These are phyloP conservation scores for Aspergillus sojae DNA, from an alignment of 2,329 filamentous ascomycete genomes.

Conservation along the genomic window DNA sequence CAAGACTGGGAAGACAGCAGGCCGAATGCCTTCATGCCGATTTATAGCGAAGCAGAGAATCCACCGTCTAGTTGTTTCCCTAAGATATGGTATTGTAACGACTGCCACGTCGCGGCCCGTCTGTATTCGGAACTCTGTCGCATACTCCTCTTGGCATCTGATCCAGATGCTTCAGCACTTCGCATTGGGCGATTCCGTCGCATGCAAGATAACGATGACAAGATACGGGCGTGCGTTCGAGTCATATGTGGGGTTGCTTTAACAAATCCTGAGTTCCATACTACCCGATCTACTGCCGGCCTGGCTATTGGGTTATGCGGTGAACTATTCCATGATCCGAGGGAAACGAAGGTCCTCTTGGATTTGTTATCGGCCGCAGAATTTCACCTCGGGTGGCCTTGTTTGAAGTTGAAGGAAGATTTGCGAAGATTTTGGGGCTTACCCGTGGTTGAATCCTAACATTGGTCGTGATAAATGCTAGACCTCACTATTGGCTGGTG, in stretches of 20 bases:
- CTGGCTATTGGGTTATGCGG: conserved; percentile 7
- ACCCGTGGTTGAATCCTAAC: not conserved
- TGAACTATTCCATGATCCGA: conserved; percentile 6
- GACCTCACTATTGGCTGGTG: not conserved
- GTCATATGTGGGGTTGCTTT: conserved; percentile 9
- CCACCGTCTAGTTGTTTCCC: not conserved
- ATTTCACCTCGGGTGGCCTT: conserved; percentile 8
- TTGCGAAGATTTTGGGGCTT: conserved; percentile 1
- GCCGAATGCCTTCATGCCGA: conserved; percentile 2
- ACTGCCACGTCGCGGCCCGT: conserved; percentile 7
- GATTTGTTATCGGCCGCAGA: not conserved
- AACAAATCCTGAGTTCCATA: conserved; percentile 1
- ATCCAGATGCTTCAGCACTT: not conserved
- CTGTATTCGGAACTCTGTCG: conserved; percentile 8
- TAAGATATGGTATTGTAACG: conserved; percentile 4
- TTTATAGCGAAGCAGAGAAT: not conserved
- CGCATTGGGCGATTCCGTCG: not conserved
- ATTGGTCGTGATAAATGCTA: not conserved
- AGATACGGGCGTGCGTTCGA: not conserved
- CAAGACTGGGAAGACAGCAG: conserved; percentile 4
- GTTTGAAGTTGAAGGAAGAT: conserved; percentile 7
- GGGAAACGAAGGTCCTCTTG: conserved; percentile 2
- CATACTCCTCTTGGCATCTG: conserved; percentile 3
- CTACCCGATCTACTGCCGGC: not conserved
- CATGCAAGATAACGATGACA: not conserved